Evolutionary conservation across 2,329 filamentous ascomycete genomes (phyloP), one percentile per base, ranked within the genome.

Genomic region (Thelonectria blattea): DNA sequence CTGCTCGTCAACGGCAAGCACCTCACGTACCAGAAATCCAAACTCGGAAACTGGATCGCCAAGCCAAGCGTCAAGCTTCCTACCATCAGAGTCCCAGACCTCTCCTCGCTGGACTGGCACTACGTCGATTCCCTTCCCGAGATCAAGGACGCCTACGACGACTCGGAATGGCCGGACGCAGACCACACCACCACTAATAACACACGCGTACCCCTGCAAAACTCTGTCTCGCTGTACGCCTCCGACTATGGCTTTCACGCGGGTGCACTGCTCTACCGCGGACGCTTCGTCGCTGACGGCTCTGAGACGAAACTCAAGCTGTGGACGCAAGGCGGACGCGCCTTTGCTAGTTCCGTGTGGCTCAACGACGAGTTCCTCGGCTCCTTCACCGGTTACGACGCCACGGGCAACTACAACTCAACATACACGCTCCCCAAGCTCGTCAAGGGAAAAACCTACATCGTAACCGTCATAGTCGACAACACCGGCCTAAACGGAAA

Each of bases 171-270:
- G 91, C 81, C 81, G 0, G 66, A 71, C 0, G 91, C 90, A 1
- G 76, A 88, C 61, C 78, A 85, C 6, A 79, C 76, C 0, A 80
- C 79, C 2, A 88, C 86, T 1, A 84, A 85, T 70, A 92, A 92
- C 72, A 85, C 83, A 0, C 77, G 80, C 17, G 69, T 75, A 20
- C 76, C 81, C 2, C 76, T 89, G 2, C 82, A 79, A 0, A 93
- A 91, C 0, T 87, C 89, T 0, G 87, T 84, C 0, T 88, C 85
- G 0, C 82, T 93, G 0, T 91, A 89, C 68, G 82, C 81, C 0
- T 85, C 85, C 15, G 91, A 93, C 73, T 93, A 93, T 69, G 90
- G 90, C 22, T 93, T 87, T 74, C 81, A 91, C 72, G 82, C 86
- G 0, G 90, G 91, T 3, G 85, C 84, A 1, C 79, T 93, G 0